Conservation (phyloP, 805 yeast genomes). For the Starmerella kuoi region DNA sequence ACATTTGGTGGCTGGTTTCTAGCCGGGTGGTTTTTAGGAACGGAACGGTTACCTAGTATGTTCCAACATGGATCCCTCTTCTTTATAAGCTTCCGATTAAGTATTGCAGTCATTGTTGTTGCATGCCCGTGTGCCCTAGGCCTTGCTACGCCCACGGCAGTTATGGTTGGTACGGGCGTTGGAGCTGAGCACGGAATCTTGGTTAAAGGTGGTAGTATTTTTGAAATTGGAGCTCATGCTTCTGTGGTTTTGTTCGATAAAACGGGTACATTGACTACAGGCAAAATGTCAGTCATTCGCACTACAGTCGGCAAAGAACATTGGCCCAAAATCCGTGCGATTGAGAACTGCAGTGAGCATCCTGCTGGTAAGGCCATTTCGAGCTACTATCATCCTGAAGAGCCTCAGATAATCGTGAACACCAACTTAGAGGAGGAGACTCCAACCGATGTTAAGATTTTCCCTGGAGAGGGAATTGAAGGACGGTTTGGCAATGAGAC, state of each 20-base stretch:
- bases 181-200: slow-evolving; percentile 84
- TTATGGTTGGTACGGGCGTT: slow-evolving; percentile 97
- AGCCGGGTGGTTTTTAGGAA: slow-evolving; percentile 20
- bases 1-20: slow-evolving; percentile 60
- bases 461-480: slow-evolving; percentile 14
- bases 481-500: slow-evolving; percentile 11
- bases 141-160: slow-evolving; percentile 94
- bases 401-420: no score
- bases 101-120: slow-evolving; percentile 87
- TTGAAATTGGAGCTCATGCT: slow-evolving; percentile 59
- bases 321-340: slow-evolving; percentile 45
- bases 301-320: slow-evolving; percentile 25
- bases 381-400: slow-evolving; percentile 10
- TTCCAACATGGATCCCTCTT: slow-evolving; percentile 46
- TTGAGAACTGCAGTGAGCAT: slow-evolving; percentile 70
- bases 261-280: slow-evolving; percentile 89
- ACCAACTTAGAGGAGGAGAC: neutral
- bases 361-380: slow-evolving; percentile 70
- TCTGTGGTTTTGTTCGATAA: slow-evolving; percentile 75
- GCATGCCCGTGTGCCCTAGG: slow-evolving; percentile 99
- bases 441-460: slow-evolving; percentile 1
- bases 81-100: slow-evolving; percentile 59
- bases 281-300: slow-evolving; percentile 47
- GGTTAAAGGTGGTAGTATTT: slow-evolving; percentile 83
- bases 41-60: slow-evolving; percentile 36